Conservation (phyloP, 192 early-diverging fungal species). For the Rhizoclosmatium globosum region DNA sequence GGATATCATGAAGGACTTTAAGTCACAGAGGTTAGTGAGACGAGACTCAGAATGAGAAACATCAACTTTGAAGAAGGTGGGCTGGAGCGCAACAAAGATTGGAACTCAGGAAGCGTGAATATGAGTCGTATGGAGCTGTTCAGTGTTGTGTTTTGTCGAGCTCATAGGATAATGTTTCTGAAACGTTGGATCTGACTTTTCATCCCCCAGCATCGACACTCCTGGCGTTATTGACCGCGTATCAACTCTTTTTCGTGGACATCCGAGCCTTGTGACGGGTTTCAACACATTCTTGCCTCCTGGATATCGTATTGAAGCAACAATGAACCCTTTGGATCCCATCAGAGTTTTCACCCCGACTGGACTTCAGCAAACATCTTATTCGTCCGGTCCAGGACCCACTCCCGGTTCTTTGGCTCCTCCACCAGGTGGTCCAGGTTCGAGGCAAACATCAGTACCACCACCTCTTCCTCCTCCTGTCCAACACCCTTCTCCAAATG, state of each 20-base stretch:
- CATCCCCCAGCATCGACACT: slow-evolving; percentile 81
- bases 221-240: slow-evolving; percentile 98
- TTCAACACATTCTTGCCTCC: slow-evolving; percentile 99
- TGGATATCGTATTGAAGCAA: slow-evolving; percentile 94
- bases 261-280: slow-evolving; percentile 90
- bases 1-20: slow-evolving; percentile 99
- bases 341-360: slow-evolving; percentile 89
- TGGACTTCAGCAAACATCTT: not conserved
- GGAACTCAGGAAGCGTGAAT: not conserved
- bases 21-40: slow-evolving; percentile 82
- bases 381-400: slow-evolving; percentile 9
- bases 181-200: slow-evolving; percentile 12
- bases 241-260: slow-evolving; percentile 91
- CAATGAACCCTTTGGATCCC: slow-evolving; percentile 78
- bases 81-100: too few species aligned
- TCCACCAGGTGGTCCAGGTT: not conserved
- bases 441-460: not conserved
- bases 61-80: too few species aligned
- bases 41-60: not conserved
- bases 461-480: not conserved
- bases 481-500: not conserved
- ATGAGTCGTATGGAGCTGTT: too few species aligned
- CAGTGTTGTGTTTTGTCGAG: too few species aligned
- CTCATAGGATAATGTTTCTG: too few species aligned
- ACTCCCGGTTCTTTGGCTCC: not conserved